Evolutionary conservation across 2,329 filamentous ascomycete species (phyloP), one percentile per base, ranked within the genome.

Genomic region (Pezicula rhizophila): DNA sequence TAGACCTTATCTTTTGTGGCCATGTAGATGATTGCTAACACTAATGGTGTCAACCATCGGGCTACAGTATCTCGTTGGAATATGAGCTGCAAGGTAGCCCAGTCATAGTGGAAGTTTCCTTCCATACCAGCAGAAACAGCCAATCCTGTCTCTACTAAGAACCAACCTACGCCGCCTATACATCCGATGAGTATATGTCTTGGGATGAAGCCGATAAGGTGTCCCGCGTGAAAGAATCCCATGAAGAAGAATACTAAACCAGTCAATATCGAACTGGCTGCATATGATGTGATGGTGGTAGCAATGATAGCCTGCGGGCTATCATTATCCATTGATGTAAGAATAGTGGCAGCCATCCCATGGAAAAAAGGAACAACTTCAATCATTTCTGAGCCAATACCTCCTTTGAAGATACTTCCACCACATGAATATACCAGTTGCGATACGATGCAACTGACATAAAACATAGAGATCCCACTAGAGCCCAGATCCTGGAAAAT

Each of bases 351-450:
- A 1, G 93, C 91, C 92, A 99, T 99, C 62, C 92, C 95, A 70
- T 99, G 93, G 66, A 99, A 97, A 70, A 99, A 99, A 0, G 92
- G 93, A 1, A 99, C 92, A 1, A 97, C 92, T 70, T 99, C 93
- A 57, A 97, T 99, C 83, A 99, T 84, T 67, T 99, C 93, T 2
- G 93, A 97, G 5, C 93, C 93, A 51, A 99, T 83, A 3, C 89
- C 90, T 14, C 93, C 92, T 57, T 80, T 85, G 71, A 99, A 99
- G 31, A 89, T 83, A 61, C 91, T 96, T 1, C 89, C 87, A 3
- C 83, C 84, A 17, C 78, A 77, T 0, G 92, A 96, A 65, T 92
- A 97, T 14, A 89, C 87, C 45, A 99, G 68, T 65, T 99, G 93
- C 0, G 93, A 87, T 37, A 97, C 79, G 54, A 99, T 96, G 49